A percentile compares a stretch with the other conserved stretches of the same genome.
Evolutionary conservation across 2,329 filamentous ascomycete species (phyloP).

Genomic region (Pyrenophora graminea): DNA sequence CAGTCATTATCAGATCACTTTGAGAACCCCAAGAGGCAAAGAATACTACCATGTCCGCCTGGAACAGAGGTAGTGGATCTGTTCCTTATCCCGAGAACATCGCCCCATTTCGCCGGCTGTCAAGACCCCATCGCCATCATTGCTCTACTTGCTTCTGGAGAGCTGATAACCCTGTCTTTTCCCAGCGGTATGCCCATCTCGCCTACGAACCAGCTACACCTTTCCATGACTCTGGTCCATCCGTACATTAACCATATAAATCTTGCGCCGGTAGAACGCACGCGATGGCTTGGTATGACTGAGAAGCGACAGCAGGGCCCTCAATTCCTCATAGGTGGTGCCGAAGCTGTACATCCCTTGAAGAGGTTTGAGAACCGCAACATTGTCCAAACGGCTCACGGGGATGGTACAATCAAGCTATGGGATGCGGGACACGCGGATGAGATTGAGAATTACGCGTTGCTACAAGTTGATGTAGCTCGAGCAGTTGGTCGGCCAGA

Average conservation of each 20-base stretch:
- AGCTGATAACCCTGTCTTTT: slow-evolving; percentile 87
- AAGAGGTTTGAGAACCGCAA: slow-evolving; percentile 83
- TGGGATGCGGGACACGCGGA: slow-evolving; percentile 94
- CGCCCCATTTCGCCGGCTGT: slow-evolving; percentile 83
- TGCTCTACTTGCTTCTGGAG: slow-evolving; percentile 79
- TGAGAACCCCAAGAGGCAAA: slow-evolving; percentile 71
- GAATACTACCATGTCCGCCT: slow-evolving; percentile 73
- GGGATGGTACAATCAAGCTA: slow-evolving; percentile 85
- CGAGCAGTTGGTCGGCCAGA: slow-evolving; percentile 79
- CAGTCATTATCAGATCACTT: slow-evolving; percentile 79
- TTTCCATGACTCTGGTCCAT: slow-evolving; percentile 84
- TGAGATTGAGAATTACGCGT: slow-evolving; percentile 82
- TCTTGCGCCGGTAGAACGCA: slow-evolving; percentile 75
- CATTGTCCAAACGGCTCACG: slow-evolving; percentile 83
- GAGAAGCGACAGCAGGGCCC: slow-evolving; percentile 82
- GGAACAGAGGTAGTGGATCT: slow-evolving; percentile 80
- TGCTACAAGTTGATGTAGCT: slow-evolving; percentile 85
- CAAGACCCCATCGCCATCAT: slow-evolving; percentile 90
- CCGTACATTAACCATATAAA: slow-evolving; percentile 79
- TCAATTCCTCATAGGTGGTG: slow-evolving; percentile 76
- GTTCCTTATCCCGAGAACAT: slow-evolving; percentile 77
- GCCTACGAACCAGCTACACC: slow-evolving; percentile 89
- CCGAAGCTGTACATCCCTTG: slow-evolving; percentile 68
- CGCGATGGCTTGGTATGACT: slow-evolving; percentile 86
- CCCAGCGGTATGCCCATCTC: slow-evolving; percentile 89